Evolutionary conservation across 129 eudicot species (phyloP).

Genomic region (Pittosporum tobira): DNA sequence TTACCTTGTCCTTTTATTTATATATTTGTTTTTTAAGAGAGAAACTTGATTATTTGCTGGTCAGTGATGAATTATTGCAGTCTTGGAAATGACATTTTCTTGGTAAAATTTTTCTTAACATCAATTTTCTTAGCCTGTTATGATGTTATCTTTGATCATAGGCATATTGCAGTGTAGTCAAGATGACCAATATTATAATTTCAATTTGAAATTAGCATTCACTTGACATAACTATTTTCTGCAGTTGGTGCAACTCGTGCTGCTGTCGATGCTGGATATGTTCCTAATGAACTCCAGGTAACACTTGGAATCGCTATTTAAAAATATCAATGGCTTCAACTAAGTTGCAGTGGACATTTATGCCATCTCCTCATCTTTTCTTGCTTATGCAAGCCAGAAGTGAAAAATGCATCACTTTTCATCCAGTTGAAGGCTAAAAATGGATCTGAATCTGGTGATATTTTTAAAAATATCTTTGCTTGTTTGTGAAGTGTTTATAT

Average conservation of each 20-base stretch:
- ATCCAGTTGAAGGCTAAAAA: neutral
- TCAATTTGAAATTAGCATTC: neutral
- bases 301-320: conserved; percentile 1
- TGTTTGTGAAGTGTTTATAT: too few species aligned
- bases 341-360: neutral
- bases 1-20: neutral
- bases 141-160: neutral
- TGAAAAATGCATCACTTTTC: neutral
- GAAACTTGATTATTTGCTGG: neutral
- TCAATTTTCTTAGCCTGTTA: neutral
- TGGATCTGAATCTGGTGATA: neutral
- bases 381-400: neutral
- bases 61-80: too few species aligned
- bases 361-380: neutral
- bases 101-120: neutral
- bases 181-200: neutral
- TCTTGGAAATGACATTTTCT: too few species aligned
- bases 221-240: neutral
- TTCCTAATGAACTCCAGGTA: conserved; percentile 96
- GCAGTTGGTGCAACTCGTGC: conserved; percentile 99
- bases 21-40: neutral
- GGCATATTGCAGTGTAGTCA: neutral
- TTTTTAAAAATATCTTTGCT: neutral
- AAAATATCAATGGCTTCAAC: neutral
- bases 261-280: conserved; percentile 95